phyloP scores from a whole-genome alignment of 129 eudicot genomes.

The Mikania micrantha region DNA sequence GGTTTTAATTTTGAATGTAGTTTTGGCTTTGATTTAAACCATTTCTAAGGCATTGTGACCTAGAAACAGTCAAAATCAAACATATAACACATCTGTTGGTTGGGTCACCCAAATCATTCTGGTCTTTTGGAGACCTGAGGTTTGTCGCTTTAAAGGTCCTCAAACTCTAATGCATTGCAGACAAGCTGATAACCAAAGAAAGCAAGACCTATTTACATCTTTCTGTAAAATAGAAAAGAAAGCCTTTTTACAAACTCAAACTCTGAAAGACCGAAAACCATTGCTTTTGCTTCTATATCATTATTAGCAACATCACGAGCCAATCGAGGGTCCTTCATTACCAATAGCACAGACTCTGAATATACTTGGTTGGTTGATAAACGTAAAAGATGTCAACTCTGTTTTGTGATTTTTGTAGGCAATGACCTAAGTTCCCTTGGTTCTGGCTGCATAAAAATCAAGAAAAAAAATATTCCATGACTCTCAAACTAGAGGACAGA shows the following conservation, averaged over 20 bases:
- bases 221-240: not conserved
- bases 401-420: conserved; percentile 30
- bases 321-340: not conserved
- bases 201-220: conserved; percentile 9
- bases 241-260: conserved; percentile 1
- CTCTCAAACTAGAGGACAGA: not conserved
- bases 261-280: not conserved
- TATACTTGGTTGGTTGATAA: not conserved
- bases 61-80: too few relatives aligned
- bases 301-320: not conserved
- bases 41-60: too few relatives aligned
- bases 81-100: too few relatives aligned
- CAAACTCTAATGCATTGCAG: not conserved
- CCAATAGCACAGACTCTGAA: not conserved
- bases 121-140: too few relatives aligned
- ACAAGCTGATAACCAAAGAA: not conserved
- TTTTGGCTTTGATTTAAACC: too few relatives aligned
- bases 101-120: too few relatives aligned
- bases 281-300: not conserved
- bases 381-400: conserved; percentile 13
- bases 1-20: too few relatives aligned
- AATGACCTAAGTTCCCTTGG: conserved; percentile 17
- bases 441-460: conserved; percentile 21
- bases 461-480: not conserved
- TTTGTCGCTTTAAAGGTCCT: too few relatives aligned